Evolutionary conservation across 1,139 yeast genomes (phyloP).

Genomic region (Candida labiduridarum): DNA sequence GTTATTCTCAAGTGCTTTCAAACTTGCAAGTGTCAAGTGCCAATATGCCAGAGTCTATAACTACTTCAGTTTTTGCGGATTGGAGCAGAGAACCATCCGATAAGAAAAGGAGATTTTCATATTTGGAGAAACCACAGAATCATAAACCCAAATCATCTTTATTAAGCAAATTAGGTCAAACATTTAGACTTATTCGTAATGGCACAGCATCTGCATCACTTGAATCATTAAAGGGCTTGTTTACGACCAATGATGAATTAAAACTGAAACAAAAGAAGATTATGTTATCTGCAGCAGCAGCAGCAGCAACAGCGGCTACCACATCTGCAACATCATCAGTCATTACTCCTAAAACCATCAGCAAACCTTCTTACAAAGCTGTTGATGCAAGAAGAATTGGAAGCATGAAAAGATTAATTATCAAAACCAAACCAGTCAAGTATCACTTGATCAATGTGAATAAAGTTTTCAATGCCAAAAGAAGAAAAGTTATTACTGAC

Average conservation of each 20-base stretch:
- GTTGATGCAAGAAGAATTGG: slow-evolving; percentile 20
- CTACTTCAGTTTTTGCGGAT: slow-evolving; percentile 30
- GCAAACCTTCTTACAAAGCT: slow-evolving; percentile 18
- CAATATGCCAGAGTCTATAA: slow-evolving; percentile 37
- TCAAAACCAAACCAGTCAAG: slow-evolving; percentile 45
- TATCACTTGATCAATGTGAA: slow-evolving; percentile 49
- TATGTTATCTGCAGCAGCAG: slow-evolving; percentile 10
- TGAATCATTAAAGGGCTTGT: slow-evolving; percentile 26
- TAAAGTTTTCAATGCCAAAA: slow-evolving; percentile 38
- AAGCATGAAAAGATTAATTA: slow-evolving; percentile 38
- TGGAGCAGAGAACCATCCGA: slow-evolving; percentile 16
- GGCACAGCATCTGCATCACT: slow-evolving; percentile 15
- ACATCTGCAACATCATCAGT: slow-evolving; percentile 8
- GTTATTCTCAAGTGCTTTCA: slow-evolving; percentile 25
- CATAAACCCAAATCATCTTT: slow-evolving; percentile 25
- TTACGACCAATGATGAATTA: slow-evolving; percentile 27
- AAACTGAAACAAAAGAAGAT: slow-evolving; percentile 18
- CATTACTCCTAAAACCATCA: slow-evolving; percentile 17
- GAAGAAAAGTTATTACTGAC: slow-evolving; percentile 31
- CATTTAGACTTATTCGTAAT: slow-evolving; percentile 36
- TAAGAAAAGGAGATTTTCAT: slow-evolving; percentile 24
- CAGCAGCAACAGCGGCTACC: neutral
- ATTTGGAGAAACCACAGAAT: slow-evolving; percentile 15
- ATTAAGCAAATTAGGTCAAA: slow-evolving; percentile 39
- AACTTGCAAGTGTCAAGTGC: slow-evolving; percentile 13